A percentile compares a stretch with the other conserved stretches of the same genome.
Evolutionary conservation across 495 filamentous ascomycete species (phyloP).

Genomic region (Usnea hakonensis): DNA sequence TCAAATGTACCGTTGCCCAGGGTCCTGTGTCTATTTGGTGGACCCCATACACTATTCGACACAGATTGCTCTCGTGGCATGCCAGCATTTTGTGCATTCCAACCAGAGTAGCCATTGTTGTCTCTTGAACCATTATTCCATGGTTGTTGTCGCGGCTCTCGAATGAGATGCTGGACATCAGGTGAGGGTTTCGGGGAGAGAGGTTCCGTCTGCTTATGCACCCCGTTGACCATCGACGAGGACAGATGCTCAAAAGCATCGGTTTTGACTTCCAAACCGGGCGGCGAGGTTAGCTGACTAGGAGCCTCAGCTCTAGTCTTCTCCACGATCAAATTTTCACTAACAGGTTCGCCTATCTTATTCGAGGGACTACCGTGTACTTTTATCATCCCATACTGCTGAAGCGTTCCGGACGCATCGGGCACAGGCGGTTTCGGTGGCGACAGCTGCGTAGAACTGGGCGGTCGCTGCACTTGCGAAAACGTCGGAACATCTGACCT

Average conservation of each 20-base stretch:
- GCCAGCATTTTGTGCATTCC: conserved; percentile 18
- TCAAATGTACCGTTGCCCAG: conserved; percentile 77
- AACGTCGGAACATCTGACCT: conserved; percentile 21
- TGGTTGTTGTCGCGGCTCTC: conserved; percentile 19
- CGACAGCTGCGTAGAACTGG: conserved; percentile 31
- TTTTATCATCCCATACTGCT: conserved; percentile 55
- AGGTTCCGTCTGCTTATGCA: conserved; percentile 17
- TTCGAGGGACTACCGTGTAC: conserved; percentile 47
- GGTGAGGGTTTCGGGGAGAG: conserved; percentile 10
- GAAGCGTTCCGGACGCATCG: conserved; percentile 44
- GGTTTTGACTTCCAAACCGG: conserved; percentile 31
- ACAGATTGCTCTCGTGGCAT: conserved; percentile 32
- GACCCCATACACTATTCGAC: conserved; percentile 64
- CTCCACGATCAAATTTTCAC: conserved; percentile 27
- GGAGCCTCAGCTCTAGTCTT: conserved; percentile 27
- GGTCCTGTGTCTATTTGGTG: conserved; percentile 58
- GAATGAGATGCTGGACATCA: conserved; percentile 13
- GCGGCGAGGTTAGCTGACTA: conserved; percentile 31
- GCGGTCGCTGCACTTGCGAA: conserved; percentile 13
- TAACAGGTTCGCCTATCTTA: conserved; percentile 36
- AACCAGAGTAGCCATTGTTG: conserved; percentile 24
- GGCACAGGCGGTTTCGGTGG: conserved; percentile 47
- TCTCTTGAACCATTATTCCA: conserved; percentile 25
- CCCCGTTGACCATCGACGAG: conserved; percentile 26
- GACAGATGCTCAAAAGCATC: conserved; percentile 23